phyloP scores from a whole-genome alignment of 768 basidiomycete species.

The Suillus hirtellus region DNA sequence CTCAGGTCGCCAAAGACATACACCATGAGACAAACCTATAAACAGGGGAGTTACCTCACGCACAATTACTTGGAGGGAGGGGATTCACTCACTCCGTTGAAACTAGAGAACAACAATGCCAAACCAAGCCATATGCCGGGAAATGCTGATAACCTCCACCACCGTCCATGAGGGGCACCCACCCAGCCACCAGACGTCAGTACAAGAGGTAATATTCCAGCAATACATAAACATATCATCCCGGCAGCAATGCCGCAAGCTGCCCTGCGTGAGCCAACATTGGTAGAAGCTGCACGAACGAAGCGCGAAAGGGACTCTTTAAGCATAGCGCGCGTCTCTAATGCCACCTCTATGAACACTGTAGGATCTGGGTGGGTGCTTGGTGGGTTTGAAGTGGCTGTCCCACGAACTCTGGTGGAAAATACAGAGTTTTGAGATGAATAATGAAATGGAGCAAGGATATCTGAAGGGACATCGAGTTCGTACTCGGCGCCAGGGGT shows the following conservation, averaged over 20 bases:
- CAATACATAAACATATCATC: conserved; percentile 45
- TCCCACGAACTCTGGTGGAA: conserved; percentile 10
- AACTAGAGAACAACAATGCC: conserved; percentile 57
- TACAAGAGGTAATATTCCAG: conserved; percentile 52
- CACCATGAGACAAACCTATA: conserved; percentile 63
- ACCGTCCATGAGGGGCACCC: conserved; percentile 37
- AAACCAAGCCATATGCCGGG: conserved; percentile 74
- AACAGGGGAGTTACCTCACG: not conserved
- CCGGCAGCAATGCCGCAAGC: conserved; percentile 72
- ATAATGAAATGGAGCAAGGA: conserved; percentile 60
- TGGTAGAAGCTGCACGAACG: conserved; percentile 64
- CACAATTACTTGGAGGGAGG: not conserved
- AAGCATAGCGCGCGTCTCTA: conserved; percentile 59
- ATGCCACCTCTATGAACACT: conserved; percentile 59
- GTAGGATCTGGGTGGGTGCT: conserved; percentile 62
- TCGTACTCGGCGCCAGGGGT: conserved; percentile 72
- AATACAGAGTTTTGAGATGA: conserved; percentile 34
- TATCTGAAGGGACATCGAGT: conserved; percentile 65
- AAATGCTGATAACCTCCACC: conserved; percentile 59
- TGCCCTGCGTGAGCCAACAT: conserved; percentile 69
- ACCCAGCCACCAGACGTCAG: conserved; percentile 44
- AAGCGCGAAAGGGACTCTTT: conserved; percentile 65
- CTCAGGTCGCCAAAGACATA: conserved; percentile 80
- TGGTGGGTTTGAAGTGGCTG: conserved; percentile 28
- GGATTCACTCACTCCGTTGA: conserved; percentile 56